Base-by-base conservation (phyloP, 108 stramenopile genomes). In the Pseudonitzschia multistriata region DNA sequence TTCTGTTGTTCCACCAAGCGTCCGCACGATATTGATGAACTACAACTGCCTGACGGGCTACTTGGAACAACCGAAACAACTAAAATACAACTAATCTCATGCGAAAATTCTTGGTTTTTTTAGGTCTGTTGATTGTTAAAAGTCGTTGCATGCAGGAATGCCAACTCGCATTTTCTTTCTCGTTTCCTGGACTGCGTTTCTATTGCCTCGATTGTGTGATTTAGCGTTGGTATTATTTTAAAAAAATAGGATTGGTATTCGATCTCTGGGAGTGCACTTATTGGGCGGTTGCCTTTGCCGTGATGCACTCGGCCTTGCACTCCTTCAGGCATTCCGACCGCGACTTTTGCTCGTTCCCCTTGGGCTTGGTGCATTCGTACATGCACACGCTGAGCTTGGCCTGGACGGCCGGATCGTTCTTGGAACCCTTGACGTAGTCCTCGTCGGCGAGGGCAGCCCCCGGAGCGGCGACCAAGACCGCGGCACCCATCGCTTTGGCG, bases 351-450 rank as follows among this genome's bases (percentile, higher is more conserved):
- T 89, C 91, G 5, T 17, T 30, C 1, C 87, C 89, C 71, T 91
- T 91, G 45, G 90, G 90, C 73, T 91, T 91, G 62, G 90, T 91
- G 70, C 90, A 91, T 35, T 88, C 86, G 71, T 87, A 91, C 57
- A 91, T 68, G 70, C 90, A 91, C 53, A 35, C 33, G 29, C 57
- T 59, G 31, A 59, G 31, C 34, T 59, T 59, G 33, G 57, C 57
- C 19, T 59, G 57, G 34, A 35, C 57, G n/a, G 29, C 57, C 17
- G 33, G 31, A 35, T 35, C 34, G 13, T 59, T 19, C 34, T 59
- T 59, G 50, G 50, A 52, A 8, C 50, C 50, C 50, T 52, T 52
- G 50, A 25, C 25, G 50, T 25, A 52, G 22, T 22, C 50, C 1
- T 10, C 50, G 21, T 52, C 50, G 2, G 50, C 50, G 8, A 22